Evolutionary conservation across 2,329 filamentous ascomycete genomes (phyloP).

Genomic region (Juglanconis juglandina): DNA sequence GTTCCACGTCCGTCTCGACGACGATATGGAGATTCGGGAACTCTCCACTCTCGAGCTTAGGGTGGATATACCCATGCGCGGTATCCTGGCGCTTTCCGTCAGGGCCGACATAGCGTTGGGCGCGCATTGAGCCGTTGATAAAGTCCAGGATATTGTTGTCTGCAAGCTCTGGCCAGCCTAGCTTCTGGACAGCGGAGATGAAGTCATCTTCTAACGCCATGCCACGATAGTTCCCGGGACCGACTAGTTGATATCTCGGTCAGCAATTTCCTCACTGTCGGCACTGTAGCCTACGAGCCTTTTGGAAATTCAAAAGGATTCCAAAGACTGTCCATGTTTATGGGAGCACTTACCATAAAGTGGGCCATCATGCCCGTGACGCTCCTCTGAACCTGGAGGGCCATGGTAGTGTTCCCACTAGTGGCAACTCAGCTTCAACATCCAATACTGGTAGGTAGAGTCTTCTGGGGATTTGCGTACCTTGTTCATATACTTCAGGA

Average conservation of each 20-base stretch:
- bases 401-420: constrained; percentile 48
- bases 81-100: constrained; percentile 51
- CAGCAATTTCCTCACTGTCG: no score
- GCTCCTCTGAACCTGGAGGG: constrained; percentile 31
- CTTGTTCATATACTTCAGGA: constrained; percentile 50
- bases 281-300: no score
- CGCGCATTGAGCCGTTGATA: constrained; percentile 26
- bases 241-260: constrained; percentile 27
- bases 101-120: constrained; percentile 23
- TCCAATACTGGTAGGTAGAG: no score
- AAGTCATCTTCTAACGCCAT: constrained; percentile 40
- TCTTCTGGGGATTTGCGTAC: constrained; percentile 21
- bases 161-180: constrained; percentile 44
- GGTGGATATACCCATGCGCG: constrained; percentile 49
- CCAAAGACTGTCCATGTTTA: not conserved
- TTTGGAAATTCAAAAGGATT: no score
- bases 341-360: constrained; percentile 28
- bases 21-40: constrained; percentile 51
- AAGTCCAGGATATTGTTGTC: constrained; percentile 46
- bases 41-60: constrained; percentile 40
- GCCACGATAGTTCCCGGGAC: constrained; percentile 40
- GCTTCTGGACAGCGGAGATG: constrained; percentile 38
- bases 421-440: not conserved
- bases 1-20: constrained; percentile 47
- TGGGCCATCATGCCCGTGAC: constrained; percentile 46